Evolutionary conservation across 495 filamentous ascomycete species (phyloP).

Genomic region (Tricharina praecox): DNA sequence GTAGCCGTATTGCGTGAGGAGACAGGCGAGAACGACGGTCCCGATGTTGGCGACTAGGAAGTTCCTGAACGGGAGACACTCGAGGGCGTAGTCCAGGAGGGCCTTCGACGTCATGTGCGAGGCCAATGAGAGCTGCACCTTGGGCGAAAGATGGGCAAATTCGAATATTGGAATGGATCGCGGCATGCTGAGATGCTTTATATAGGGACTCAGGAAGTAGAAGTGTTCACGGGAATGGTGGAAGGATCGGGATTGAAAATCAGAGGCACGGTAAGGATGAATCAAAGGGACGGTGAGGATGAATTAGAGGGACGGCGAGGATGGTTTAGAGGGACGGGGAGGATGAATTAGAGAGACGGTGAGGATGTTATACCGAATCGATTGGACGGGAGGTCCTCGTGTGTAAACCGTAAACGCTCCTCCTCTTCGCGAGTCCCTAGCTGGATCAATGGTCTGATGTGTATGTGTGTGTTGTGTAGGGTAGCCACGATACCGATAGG

Average conservation of each 20-base stretch:
- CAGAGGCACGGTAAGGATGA: not conserved
- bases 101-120: conserved; percentile 14
- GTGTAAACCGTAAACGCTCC: too few relatives aligned
- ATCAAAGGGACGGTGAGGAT: not conserved
- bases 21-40: conserved; percentile 11
- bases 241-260: too few relatives aligned
- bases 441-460: too few relatives aligned
- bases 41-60: conserved; percentile 9
- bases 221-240: too few relatives aligned
- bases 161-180: conserved; percentile 10
- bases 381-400: too few relatives aligned
- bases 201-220: not conserved
- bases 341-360: not conserved
- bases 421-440: too few relatives aligned
- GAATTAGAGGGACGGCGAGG: not conserved
- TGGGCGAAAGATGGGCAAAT: conserved; percentile 14
- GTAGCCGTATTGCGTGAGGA: conserved; percentile 15
- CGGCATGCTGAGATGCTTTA: not conserved
- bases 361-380: too few relatives aligned
- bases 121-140: conserved; percentile 15
- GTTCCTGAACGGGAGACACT: conserved; percentile 12
- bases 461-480: too few relatives aligned
- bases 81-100: conserved; percentile 16
- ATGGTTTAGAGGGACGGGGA: not conserved
- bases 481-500: too few relatives aligned